phyloP scores from a whole-genome alignment of 768 basidiomycete species.

The Podaxis rugospora region DNA sequence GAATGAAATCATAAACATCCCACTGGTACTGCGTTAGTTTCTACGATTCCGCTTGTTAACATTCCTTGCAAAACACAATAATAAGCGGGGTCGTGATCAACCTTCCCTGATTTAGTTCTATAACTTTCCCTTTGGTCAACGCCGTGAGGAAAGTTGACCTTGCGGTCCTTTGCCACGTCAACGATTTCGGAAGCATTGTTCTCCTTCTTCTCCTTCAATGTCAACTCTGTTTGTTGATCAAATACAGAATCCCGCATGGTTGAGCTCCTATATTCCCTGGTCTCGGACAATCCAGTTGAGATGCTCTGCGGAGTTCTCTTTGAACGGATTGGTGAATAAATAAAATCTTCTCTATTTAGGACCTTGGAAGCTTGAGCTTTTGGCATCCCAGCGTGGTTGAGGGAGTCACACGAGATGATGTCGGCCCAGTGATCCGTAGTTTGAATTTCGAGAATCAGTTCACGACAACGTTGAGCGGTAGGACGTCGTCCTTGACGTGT shows the following conservation, averaged over 20 bases:
- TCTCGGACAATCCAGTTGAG: neutral
- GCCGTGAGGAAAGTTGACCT: constrained; percentile 20
- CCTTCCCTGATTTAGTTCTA: constrained; percentile 32
- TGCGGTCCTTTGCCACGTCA: neutral
- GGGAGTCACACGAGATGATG: neutral
- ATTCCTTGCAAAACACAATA: neutral
- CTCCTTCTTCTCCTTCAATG: neutral
- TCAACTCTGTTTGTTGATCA: neutral
- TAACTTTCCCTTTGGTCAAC: constrained; percentile 24
- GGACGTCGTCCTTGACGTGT: neutral
- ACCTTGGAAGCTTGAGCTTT: neutral
- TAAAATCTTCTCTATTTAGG: neutral
- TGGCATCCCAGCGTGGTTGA: neutral
- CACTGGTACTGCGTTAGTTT: constrained; percentile 49
- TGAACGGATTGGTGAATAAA: neutral
- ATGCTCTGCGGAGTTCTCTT: neutral
- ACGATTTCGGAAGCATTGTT: neutral
- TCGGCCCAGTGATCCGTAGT: neutral
- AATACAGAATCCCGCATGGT: neutral
- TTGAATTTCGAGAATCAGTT: neutral
- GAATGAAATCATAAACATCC: constrained; percentile 54
- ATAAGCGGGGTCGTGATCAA: constrained; percentile 9
- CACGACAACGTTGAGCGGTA: neutral
- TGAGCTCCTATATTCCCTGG: neutral
- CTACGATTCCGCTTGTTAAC: constrained; percentile 23